phyloP scores from a whole-genome alignment of 345 rosid species.

The Atalantia buxifolia region DNA sequence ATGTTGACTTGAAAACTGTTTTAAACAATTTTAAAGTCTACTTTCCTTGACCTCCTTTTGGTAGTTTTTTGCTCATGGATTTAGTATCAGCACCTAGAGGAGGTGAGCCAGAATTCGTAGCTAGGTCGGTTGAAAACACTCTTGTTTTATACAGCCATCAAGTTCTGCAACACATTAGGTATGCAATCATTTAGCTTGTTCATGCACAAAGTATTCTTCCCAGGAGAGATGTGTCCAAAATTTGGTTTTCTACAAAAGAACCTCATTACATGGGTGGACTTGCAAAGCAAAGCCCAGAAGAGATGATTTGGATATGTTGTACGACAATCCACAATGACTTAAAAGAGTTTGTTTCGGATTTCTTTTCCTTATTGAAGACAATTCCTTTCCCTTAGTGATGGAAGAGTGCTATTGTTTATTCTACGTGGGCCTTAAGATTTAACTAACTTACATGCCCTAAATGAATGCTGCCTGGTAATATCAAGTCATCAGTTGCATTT shows the following conservation, averaged over 20 bases:
- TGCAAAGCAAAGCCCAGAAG: neutral
- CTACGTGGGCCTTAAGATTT: no score
- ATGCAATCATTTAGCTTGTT: neutral
- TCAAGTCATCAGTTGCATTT: neutral
- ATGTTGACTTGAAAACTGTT: neutral
- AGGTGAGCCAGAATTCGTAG: neutral
- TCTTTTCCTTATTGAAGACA: neutral
- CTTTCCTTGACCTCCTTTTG: neutral
- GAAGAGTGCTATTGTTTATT: neutral
- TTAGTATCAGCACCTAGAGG: neutral
- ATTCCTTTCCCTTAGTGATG: neutral
- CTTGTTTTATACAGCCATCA: neutral
- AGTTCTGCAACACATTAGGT: neutral
- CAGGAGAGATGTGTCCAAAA: neutral
- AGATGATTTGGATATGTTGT: neutral
- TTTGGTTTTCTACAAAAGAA: neutral
- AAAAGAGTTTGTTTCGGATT: neutral
- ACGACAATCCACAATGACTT: neutral
- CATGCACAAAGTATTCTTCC: neutral
- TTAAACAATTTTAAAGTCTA: neutral
- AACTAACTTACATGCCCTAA: neutral
- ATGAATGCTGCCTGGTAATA: neutral
- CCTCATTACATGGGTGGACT: neutral
- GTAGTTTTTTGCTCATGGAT: neutral
- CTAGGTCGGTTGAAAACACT: neutral